Evolutionary conservation across 257 asterid genomes (phyloP), one percentile per base, ranked within the genome.

Genomic region (Handroanthus guayacan): DNA sequence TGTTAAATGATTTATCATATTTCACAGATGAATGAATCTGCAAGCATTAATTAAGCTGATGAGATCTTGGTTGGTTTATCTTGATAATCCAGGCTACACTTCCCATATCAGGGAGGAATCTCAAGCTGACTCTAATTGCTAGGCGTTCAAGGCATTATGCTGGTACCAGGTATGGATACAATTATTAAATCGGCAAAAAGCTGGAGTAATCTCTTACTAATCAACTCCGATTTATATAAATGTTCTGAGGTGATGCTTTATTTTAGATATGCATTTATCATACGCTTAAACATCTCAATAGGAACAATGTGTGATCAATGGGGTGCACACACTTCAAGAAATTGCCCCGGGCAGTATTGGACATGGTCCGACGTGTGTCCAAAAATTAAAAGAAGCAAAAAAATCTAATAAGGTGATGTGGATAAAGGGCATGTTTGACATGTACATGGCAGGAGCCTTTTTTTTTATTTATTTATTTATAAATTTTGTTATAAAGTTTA

Each of bases 141-240:
- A 89, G 98, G 73, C 98, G 98, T 77, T 94, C 98, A 34, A 89
- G 98, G 55, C 97, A 92, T 86, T 90, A 87, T 89, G 98, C 98
- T 84, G 98, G 98, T 60, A 94, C 97, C 82, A 90, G 98, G 97
- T 94, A 66, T 75, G 85, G 52, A 58, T 48, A 31, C 44, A 69
- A 56, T 58, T 50, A 37, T 25, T 20, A 69, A 38, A 38, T 16
- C 51, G 50, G 45, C 63, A 48, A 43, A 67, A 38, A 43, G 16
- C 34, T 75, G 65, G 63, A 68, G 31, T 66, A 25, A 65, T 50
- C 41, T 55, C 61, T 52, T 76, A 20, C 47, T 13, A 37, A 41
- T 68, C 63, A 34, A 44, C 45, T 74, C 60, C 64, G 57, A 47
- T 76, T 78, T 69, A 14, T 72, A 7, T 67, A 51, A 68, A 72